These are phyloP conservation scores for Zymoseptoria brevis DNA, from an alignment of 2,329 filamentous ascomycete species.

Conservation along the genomic window DNA sequence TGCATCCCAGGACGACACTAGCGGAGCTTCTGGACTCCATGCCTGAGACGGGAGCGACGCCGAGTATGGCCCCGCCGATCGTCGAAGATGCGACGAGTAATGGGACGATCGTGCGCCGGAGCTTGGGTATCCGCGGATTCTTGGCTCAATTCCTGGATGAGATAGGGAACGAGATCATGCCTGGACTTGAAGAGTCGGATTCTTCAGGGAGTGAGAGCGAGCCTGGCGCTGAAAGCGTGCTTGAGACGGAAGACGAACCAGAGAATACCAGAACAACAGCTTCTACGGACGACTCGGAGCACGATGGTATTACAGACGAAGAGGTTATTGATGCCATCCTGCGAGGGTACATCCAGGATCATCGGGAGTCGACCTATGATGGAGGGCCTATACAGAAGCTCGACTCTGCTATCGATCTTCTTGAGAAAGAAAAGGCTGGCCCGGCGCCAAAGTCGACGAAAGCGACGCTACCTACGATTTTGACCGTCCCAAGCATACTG, in stretches of 20 bases:
- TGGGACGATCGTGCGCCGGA: not conserved
- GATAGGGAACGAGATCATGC: conserved; percentile 5
- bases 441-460: not conserved
- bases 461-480: not conserved
- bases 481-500: not conserved
- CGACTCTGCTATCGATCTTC: not conserved
- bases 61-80: no score
- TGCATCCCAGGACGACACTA: not conserved
- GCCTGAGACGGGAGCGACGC: not conserved
- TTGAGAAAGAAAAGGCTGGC: not conserved
- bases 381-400: not conserved
- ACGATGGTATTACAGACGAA: not conserved
- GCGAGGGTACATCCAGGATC: not conserved
- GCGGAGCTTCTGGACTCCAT: not conserved
- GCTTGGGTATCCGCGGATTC: not conserved
- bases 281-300: not conserved
- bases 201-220: not conserved
- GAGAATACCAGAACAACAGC: not conserved
- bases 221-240: not conserved
- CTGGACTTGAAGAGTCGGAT: not conserved
- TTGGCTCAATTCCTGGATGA: conserved; percentile 3
- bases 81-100: not conserved
- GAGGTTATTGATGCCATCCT: not conserved
- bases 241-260: not conserved
- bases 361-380: not conserved